Base-by-base conservation (phyloP, 495 filamentous ascomycete species). In the Daldinia concentrica region DNA sequence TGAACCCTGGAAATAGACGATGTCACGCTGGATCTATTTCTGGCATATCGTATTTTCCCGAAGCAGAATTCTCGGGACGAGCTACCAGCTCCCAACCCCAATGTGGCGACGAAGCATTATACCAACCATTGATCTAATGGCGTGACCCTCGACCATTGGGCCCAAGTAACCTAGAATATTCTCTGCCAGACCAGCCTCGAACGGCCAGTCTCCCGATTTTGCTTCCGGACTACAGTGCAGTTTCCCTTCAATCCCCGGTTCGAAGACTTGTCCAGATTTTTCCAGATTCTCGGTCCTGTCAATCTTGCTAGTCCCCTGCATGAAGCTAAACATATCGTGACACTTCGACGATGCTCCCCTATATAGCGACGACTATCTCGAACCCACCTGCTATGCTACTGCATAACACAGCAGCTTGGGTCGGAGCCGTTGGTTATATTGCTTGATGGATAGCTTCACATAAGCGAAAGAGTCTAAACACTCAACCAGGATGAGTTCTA, bases 21-120 rank as follows among this genome's bases (percentile, higher is more conserved):
- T 72, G 69, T 72, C 12, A 72, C 69, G 59, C 60, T 64, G 41
- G 39, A 51, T 72, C 64, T 72, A 72, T 72, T 72, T 68, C 64
- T 67, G 54, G 64, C 36, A 57, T 55, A 64, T 64, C 58, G 69
- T 37, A 24, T 68, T 72, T 68, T 68, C 64, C 64, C 69, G 64
- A 56, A 64, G 60, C 55, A 72, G 64, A 58, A 64, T n/a, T 36
- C 39, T 59, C 64, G 69, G 64, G 64, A 57, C 61, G 59, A 57
- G 19, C 54, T 61, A 59, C 48, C 58, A 71, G 39, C 41, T 67
- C 34, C 48, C 36, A 68, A 68, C 27, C 69, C 64, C 30, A 48
- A 60, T 72, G 45, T 45, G 36, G 64, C 55, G 59, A 68, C 45
- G 54, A 64, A 36, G 9, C 5, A 12, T 62, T 58, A 65, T 65